Conservation (phyloP, 2,329 filamentous ascomycete genomes). For the Beauveria caledonica region DNA sequence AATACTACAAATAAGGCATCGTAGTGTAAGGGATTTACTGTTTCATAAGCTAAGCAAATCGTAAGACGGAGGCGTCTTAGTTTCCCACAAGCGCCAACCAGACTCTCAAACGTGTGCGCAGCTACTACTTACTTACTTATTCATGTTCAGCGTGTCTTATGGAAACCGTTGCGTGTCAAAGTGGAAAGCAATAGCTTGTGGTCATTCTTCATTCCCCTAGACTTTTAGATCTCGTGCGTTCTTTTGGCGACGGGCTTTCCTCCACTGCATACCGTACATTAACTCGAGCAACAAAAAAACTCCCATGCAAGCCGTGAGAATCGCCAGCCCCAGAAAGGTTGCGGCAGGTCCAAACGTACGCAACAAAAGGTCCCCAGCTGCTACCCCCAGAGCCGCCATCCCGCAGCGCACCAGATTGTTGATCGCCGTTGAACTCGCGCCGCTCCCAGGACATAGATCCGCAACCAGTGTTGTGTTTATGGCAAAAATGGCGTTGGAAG, state of each 20-base stretch:
- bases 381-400: neutral
- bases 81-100: neutral
- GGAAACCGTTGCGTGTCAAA: neutral
- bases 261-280: neutral
- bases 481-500: neutral
- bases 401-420: neutral
- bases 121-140: too few species aligned
- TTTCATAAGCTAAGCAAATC: neutral
- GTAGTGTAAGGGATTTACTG: too few species aligned
- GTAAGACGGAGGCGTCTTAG: neutral
- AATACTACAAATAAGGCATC: too few species aligned
- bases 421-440: neutral
- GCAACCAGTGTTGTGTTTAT: neutral
- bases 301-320: neutral
- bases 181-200: neutral
- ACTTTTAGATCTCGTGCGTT: neutral
- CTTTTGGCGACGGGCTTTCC: neutral
- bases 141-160: neutral
- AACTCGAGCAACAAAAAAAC: neutral
- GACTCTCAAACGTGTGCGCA: neutral
- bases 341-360: neutral
- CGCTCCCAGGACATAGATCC: neutral
- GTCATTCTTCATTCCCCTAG: neutral
- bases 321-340: slow-evolving; percentile 6
- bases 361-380: neutral